Percentiles rank a stretch among this genome's conserved stretches.
phyloP scores from a whole-genome alignment of 768 basidiomycete genomes.

The Pilatotrama ljubarskyi region DNA sequence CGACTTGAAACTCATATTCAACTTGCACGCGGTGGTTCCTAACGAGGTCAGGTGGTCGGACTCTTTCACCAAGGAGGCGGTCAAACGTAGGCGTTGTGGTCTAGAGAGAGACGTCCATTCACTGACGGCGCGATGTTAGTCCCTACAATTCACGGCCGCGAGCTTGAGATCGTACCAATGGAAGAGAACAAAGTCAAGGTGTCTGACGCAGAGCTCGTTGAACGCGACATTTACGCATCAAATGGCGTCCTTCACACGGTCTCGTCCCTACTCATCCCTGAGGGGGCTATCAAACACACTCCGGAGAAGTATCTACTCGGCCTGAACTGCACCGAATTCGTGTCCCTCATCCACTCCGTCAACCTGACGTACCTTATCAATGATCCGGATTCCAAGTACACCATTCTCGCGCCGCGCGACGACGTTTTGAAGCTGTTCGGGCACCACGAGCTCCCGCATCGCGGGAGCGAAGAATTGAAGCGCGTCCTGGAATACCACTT shows the following conservation, averaged over 20 bases:
- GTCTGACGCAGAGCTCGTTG: conserved; percentile 58
- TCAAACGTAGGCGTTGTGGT: conserved; percentile 49
- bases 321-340: conserved; percentile 88
- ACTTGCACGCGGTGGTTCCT: conserved; percentile 64
- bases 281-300: conserved; percentile 74
- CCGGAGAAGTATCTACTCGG: conserved; percentile 95
- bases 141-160: conserved; percentile 65
- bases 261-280: conserved; percentile 77
- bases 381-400: conserved; percentile 66
- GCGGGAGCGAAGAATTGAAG: conserved; percentile 68
- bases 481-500: conserved; percentile 87
- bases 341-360: conserved; percentile 84
- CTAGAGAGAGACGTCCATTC: neutral
- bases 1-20: conserved; percentile 76
- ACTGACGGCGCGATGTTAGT: conserved; percentile 44
- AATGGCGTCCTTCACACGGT: conserved; percentile 95
- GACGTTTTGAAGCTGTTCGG: conserved; percentile 70
- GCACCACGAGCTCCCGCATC: conserved; percentile 56
- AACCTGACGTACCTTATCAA: conserved; percentile 72
- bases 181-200: conserved; percentile 50
- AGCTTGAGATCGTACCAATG: conserved; percentile 58
- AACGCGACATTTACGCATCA: conserved; percentile 87
- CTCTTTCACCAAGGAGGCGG: conserved; percentile 46
- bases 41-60: conserved; percentile 67
- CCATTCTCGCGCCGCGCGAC: conserved; percentile 90